phyloP scores from a whole-genome alignment of 441 rosid species.

The Jatropha podagrica region DNA sequence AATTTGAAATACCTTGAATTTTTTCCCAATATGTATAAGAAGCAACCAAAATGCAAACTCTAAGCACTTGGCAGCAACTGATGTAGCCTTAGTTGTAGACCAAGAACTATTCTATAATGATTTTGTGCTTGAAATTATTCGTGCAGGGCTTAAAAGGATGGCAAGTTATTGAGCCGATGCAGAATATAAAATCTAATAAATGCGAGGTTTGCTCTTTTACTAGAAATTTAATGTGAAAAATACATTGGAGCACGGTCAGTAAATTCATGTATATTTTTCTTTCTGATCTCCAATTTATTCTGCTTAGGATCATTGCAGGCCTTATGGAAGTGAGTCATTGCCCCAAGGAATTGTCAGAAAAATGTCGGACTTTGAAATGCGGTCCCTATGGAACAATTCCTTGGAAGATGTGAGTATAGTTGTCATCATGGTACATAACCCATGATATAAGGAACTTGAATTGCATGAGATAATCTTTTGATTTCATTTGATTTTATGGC shows the following conservation, averaged over 20 bases:
- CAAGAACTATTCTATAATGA: neutral
- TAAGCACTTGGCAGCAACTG: neutral
- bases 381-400: conserved; percentile 54
- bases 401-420: conserved; percentile 35
- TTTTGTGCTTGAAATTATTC: conserved; percentile 19
- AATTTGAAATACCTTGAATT: neutral
- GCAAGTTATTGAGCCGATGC: conserved; percentile 36
- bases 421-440: neutral
- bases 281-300: conserved; percentile 14
- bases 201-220: conserved; percentile 58
- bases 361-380: conserved; percentile 69
- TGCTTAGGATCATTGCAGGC: conserved; percentile 43
- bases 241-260: neutral
- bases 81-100: neutral
- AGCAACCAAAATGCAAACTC: neutral
- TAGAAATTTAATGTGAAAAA: neutral
- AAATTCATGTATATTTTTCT: conserved; percentile 2
- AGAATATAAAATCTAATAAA: conserved; percentile 26
- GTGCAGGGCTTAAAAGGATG: conserved; percentile 60
- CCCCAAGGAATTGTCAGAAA: conserved; percentile 67
- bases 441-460: neutral
- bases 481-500: neutral
- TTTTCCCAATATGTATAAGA: neutral
- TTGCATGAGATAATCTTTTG: neutral
- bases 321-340: conserved; percentile 58